These are phyloP conservation scores for Entelexis paramagnoliae DNA, from an alignment of 1,139 yeast genomes.

Conservation along the genomic window DNA sequence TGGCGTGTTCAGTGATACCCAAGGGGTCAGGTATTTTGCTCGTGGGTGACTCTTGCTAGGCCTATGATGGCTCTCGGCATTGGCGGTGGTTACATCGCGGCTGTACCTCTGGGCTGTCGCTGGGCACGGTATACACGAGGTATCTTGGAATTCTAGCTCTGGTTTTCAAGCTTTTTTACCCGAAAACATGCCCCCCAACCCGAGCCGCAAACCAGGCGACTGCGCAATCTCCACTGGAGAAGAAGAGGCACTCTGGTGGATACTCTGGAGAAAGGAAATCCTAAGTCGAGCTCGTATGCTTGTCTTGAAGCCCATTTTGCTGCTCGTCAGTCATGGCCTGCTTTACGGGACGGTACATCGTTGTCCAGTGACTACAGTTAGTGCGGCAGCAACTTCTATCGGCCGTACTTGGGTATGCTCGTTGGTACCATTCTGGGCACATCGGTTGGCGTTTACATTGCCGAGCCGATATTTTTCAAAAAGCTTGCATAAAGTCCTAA, in stretches of 20 bases:
- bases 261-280: slow-evolving; percentile 25
- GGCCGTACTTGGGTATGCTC: slow-evolving; percentile 42
- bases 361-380: slow-evolving; percentile 43
- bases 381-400: slow-evolving; percentile 24
- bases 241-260: slow-evolving; percentile 13
- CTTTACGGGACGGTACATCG: slow-evolving; percentile 50
- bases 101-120: slow-evolving; percentile 57
- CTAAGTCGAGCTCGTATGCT: slow-evolving; percentile 42
- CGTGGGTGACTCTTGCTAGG: slow-evolving; percentile 61
- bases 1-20: slow-evolving; percentile 52
- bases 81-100: slow-evolving; percentile 57
- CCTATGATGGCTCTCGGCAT: slow-evolving; percentile 67
- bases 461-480: slow-evolving; percentile 26
- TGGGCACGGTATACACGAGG: slow-evolving; percentile 63
- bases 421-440: slow-evolving; percentile 39
- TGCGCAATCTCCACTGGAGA: slow-evolving; percentile 22
- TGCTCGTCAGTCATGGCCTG: slow-evolving; percentile 50
- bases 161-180: slow-evolving; percentile 37
- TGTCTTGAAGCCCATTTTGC: slow-evolving; percentile 46
- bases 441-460: slow-evolving; percentile 29
- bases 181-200: slow-evolving; percentile 59
- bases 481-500: slow-evolving; percentile 33
- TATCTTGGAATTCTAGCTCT: slow-evolving; percentile 45
- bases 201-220: slow-evolving; percentile 47
- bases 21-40: slow-evolving; percentile 59